Conservation (phyloP, 306 rosid genomes). For the Carpinus viminea region DNA sequence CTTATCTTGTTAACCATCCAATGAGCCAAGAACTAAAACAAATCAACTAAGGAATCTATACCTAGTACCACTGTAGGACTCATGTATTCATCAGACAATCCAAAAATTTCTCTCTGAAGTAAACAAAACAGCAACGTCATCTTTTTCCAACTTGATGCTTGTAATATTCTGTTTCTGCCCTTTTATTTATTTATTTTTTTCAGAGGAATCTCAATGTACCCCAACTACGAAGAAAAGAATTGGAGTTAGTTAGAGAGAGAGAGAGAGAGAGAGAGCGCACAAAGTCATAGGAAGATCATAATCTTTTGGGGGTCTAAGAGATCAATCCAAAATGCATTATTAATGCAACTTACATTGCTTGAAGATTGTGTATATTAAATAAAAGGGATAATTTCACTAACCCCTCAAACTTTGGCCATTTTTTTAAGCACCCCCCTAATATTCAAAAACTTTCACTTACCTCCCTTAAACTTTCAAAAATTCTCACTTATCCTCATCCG, state of each 20-base stretch:
- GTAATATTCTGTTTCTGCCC: no score
- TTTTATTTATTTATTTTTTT: neutral
- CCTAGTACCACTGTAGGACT: neutral
- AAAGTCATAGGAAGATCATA: conserved; percentile 23
- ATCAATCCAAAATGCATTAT: conserved; percentile 8
- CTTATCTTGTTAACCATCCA: neutral
- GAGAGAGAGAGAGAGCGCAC: neutral
- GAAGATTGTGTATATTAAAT: conserved; percentile 14
- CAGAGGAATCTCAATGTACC: neutral
- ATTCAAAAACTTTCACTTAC: no score
- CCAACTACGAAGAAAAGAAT: neutral
- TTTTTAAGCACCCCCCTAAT: no score
- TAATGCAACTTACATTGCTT: conserved; percentile 12
- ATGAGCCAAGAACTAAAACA: neutral
- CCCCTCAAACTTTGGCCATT: no score
- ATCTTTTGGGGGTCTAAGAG: conserved; percentile 28
- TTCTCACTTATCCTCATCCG: no score
- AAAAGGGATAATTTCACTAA: no score
- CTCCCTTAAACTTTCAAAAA: no score
- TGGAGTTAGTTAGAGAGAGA: neutral
- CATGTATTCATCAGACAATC: neutral
- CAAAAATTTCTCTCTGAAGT: neutral
- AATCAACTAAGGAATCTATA: neutral
- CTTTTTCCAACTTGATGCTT: neutral
- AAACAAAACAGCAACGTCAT: neutral